Evolutionary conservation across 768 basidiomycete genomes (phyloP).

Genomic region (Hortiboletus flavorubellus): DNA sequence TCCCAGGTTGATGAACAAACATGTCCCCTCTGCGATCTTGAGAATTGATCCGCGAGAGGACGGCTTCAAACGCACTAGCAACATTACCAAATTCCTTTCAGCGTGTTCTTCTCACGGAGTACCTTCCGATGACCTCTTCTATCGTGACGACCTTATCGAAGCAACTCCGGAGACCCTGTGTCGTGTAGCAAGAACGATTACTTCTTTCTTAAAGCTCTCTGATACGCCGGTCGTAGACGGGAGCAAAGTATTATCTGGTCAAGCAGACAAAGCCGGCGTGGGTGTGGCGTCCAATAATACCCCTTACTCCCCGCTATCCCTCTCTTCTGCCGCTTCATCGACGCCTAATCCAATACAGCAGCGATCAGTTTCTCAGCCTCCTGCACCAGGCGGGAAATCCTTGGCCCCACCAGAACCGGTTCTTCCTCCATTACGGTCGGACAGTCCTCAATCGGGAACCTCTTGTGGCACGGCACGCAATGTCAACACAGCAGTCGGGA

Average conservation of each 20-base stretch:
- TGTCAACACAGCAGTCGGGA: conserved; percentile 12
- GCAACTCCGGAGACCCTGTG: conserved; percentile 57
- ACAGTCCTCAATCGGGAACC: conserved; percentile 50
- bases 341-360: conserved; percentile 54
- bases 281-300: conserved; percentile 34
- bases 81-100: conserved; percentile 75
- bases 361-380: conserved; percentile 38
- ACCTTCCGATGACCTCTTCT: conserved; percentile 59
- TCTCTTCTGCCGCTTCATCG: conserved; percentile 51
- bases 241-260: conserved; percentile 45
- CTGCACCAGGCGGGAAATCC: conserved; percentile 38
- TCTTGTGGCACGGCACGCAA: conserved; percentile 33
- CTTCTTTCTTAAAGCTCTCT: conserved; percentile 60
- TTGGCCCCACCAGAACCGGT: conserved; percentile 48
- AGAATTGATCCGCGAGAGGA: conserved; percentile 66
- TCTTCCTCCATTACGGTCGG: conserved; percentile 52
- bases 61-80: conserved; percentile 61
- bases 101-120: conserved; percentile 69
- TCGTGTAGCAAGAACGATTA: conserved; percentile 72
- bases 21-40: conserved; percentile 56
- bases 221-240: conserved; percentile 50
- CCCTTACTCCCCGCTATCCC: conserved; percentile 26
- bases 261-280: conserved; percentile 29
- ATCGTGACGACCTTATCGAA: conserved; percentile 64
- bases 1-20: conserved; percentile 73